Evolutionary conservation across 176 grass and related monocot genomes (phyloP).

Genomic region (Tuctoria greenei): DNA sequence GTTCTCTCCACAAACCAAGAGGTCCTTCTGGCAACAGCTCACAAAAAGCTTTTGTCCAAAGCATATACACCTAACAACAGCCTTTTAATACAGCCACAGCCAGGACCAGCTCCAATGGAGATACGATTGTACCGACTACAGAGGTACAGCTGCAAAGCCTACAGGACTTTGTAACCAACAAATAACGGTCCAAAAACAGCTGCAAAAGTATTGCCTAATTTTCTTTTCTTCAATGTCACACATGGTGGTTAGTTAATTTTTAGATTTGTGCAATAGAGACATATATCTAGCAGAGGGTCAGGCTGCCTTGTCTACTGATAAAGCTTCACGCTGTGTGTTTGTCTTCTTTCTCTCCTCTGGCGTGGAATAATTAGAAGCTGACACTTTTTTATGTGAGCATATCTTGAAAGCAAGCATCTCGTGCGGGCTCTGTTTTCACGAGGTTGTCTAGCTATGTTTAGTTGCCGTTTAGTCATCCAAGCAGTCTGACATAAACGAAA

Average conservation of each 20-base stretch:
- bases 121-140: background rate
- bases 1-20: slow-evolving; percentile 11
- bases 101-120: slow-evolving; percentile 32
- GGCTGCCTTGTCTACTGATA: slow-evolving; percentile 16
- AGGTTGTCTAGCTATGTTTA: too few species aligned
- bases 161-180: background rate
- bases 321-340: slow-evolving; percentile 19
- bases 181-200: background rate
- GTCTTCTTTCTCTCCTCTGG: slow-evolving; percentile 9
- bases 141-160: background rate
- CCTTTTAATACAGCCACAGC: slow-evolving; percentile 24
- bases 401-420: too few species aligned
- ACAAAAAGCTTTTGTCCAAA: slow-evolving; percentile 32
- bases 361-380: slow-evolving; percentile 10
- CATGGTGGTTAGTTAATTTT: background rate
- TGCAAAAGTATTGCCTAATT: background rate
- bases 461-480: too few species aligned
- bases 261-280: background rate
- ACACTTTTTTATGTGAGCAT: slow-evolving; percentile 23
- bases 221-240: background rate
- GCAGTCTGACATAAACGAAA: too few species aligned
- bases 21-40: slow-evolving; percentile 16
- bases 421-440: too few species aligned
- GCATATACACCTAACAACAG: slow-evolving; percentile 37
- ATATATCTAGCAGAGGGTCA: background rate